These are phyloP conservation scores for Alternaria alternata DNA, from an alignment of 2,329 filamentous ascomycete genomes.

Conservation along the genomic window DNA sequence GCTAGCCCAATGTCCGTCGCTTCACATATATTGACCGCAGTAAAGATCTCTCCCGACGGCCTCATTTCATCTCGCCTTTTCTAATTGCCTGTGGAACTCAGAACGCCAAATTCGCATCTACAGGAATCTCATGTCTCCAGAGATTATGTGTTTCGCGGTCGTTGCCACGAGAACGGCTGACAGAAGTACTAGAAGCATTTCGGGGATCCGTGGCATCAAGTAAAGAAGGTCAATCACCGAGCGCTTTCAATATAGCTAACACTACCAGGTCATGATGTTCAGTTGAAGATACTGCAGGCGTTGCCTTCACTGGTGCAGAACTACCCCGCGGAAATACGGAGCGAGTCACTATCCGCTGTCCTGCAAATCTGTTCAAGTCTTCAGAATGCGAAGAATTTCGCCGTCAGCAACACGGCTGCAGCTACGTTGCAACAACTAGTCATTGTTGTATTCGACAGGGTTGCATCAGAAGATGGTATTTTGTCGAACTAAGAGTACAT, in stretches of 20 bases:
- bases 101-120: conserved; percentile 88
- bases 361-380: conserved; percentile 92
- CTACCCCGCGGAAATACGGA: conserved; percentile 81
- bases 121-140: conserved; percentile 88
- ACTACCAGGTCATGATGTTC: conserved; percentile 76
- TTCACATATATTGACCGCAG: conserved; percentile 8
- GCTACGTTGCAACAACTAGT: conserved; percentile 96
- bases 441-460: conserved; percentile 91
- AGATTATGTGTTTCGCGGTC: conserved; percentile 84
- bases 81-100: conserved; percentile 90
- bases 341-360: conserved; percentile 79
- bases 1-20: conserved; percentile 11
- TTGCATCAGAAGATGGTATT: conserved; percentile 79
- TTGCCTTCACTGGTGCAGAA: conserved; percentile 90
- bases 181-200: conserved; percentile 87
- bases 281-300: conserved; percentile 94
- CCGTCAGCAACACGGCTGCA: conserved; percentile 93
- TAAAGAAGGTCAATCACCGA: conserved; percentile 52
- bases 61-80: conserved; percentile 91
- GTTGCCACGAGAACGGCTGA: conserved; percentile 78
- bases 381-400: conserved; percentile 89
- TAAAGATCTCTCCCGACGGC: conserved; percentile 80
- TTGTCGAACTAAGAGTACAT: background rate
- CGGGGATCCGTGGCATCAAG: conserved; percentile 78
- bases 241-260: conserved; percentile 20